Base-by-base conservation (phyloP, 2,329 filamentous ascomycete genomes). In the Arthrinium phaeospermum region DNA sequence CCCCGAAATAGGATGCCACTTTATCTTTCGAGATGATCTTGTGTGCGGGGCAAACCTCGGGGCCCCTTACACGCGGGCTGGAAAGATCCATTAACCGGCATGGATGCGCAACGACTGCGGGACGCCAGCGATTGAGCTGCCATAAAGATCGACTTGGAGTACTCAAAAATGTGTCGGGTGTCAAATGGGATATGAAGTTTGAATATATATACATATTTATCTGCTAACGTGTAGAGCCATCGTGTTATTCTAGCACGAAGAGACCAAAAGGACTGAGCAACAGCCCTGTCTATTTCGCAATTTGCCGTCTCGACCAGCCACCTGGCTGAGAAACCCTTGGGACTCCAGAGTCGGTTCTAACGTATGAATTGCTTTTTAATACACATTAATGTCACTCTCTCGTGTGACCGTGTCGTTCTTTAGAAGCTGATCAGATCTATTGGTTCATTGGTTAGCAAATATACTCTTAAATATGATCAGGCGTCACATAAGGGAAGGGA, bases 381-480 rank as follows among this genome's bases (percentile, higher is more conserved):
- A 16, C 10, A 37, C 10, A 37, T 10, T 14, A 61, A 34, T 22
- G 2, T 7, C 34, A 61, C 27, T 22, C 7, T n/a, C 16, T 41
- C 4, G 53, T 1, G 30, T n/a, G 41, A 12, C 57, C 4, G 19
- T 6, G 19, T 16, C 19, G 8, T 44, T 45, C 44, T 41, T 72
- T 77, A 80, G 67, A 80, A 79, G 68, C 79, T 80, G 73, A 80
- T 74, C 1, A 80, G 73, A 73, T 80, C 79, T 80, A 19, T n/a
- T 49, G 4, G 69, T 73, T 61, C 74, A 72, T 73, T 61, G 74
- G 73, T 68, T 70, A 61, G 44, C 34, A 16, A 13, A 69, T 19
- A n/a, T 64, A 19, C n/a, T n/a, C n/a, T n/a, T n/a, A n/a, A n/a
- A n/a, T n/a, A n/a, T n/a, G n/a, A n/a, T n/a, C n/a, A n/a, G n/a